phyloP scores from a whole-genome alignment of 139 green algal species.

The Coelastrella sp. region DNA sequence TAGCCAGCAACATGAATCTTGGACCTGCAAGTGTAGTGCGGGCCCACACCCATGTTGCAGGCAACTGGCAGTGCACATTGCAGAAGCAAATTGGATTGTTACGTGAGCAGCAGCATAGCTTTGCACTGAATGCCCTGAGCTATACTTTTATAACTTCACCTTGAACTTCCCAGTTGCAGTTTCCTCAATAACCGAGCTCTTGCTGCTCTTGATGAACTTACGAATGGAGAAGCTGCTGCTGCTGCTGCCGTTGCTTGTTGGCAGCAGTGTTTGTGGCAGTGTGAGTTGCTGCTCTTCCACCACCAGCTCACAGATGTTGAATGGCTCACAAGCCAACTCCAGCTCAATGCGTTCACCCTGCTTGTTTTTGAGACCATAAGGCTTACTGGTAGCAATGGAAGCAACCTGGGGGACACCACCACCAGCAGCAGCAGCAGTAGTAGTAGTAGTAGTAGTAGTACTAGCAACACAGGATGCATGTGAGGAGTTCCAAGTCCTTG shows the following conservation, averaged over 20 bases:
- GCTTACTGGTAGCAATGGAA: background rate
- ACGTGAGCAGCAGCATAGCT: too few relatives aligned
- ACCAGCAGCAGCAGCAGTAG: background rate
- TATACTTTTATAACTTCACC: background rate
- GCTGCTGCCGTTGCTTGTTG: too few relatives aligned
- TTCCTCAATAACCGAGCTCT: background rate
- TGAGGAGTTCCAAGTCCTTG: background rate
- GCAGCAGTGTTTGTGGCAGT: background rate
- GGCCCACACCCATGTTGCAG: too few relatives aligned
- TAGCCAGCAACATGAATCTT: too few relatives aligned
- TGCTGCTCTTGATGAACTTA: background rate
- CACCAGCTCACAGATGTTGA: background rate
- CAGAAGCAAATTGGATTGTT: too few relatives aligned
- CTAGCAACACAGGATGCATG: background rate
- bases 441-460: background rate
- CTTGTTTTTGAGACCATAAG: background rate
- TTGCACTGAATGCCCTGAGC: too few relatives aligned
- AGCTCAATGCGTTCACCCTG: background rate
- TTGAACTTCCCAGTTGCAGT: background rate
- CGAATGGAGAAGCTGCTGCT: slow-evolving; percentile 17
- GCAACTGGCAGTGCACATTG: too few relatives aligned
- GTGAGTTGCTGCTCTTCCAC: background rate
- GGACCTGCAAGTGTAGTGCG: too few relatives aligned
- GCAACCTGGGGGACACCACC: background rate
- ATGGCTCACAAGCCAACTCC: slow-evolving; percentile 21